Conservation (phyloP, 495 filamentous ascomycete species). For the Xylaria cubensis region DNA sequence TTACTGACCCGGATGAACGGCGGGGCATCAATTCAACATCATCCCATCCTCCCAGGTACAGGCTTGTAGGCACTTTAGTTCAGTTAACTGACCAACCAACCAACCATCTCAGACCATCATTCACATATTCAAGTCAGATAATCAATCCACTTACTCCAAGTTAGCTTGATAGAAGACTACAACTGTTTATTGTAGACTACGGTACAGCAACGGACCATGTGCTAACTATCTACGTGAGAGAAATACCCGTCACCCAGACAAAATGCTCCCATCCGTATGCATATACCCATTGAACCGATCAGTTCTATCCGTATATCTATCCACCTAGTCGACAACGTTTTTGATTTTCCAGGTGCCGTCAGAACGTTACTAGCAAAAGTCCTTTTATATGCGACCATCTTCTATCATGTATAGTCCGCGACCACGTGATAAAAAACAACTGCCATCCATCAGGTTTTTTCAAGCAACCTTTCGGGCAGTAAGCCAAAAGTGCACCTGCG, state of each 20-base stretch:
- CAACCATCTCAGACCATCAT: background rate
- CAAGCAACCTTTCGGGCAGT: background rate
- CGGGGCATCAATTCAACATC: background rate
- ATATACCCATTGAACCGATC: background rate
- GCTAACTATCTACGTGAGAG: background rate
- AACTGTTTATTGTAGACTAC: background rate
- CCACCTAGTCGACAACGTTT: background rate
- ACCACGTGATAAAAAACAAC: background rate
- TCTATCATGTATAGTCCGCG: background rate
- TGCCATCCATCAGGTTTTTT: background rate
- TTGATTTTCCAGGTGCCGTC: background rate
- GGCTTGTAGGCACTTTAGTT: too few relatives aligned
- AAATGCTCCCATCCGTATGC: background rate
- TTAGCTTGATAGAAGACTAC: background rate
- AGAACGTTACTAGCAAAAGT: background rate
- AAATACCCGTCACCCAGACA: slow-evolving; percentile 15
- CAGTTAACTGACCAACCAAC: too few relatives aligned
- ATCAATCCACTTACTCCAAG: background rate
- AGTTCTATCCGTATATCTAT: slow-evolving; percentile 6
- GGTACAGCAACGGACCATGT: background rate
- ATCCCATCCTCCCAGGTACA: background rate
- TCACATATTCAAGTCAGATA: background rate
- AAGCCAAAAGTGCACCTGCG: background rate
- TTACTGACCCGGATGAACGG: background rate
- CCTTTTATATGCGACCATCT: background rate